Evolutionary conservation across 73 alveolate genomes (phyloP).

Genomic region (Paramecium biaurelia): DNA sequence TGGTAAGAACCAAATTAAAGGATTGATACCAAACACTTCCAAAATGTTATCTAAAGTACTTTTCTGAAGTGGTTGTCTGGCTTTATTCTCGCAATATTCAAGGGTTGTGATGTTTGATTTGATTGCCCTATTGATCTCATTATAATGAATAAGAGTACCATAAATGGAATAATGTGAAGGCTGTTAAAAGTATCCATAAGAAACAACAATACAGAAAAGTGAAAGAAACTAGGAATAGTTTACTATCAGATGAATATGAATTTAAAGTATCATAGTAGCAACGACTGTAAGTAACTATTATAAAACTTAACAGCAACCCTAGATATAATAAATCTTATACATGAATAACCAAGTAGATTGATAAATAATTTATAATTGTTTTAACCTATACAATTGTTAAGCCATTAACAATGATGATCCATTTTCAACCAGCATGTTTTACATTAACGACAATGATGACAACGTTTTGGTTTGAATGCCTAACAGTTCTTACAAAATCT

Average conservation of each 20-base stretch:
- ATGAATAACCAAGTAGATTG: conserved; percentile 29
- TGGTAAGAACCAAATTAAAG: conserved; percentile 60
- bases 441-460: conserved; percentile 79
- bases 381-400: conserved; percentile 76
- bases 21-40: conserved; percentile 64
- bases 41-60: not conserved
- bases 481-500: conserved; percentile 63
- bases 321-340: not conserved
- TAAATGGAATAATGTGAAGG: conserved; percentile 53
- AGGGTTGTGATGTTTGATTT: conserved; percentile 47
- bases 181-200: conserved; percentile 20
- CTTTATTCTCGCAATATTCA: conserved; percentile 62
- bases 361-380: conserved; percentile 67
- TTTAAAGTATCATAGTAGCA: conserved; percentile 14
- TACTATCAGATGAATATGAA: not conserved
- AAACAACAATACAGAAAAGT: conserved; percentile 16
- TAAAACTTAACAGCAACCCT: not conserved
- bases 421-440: conserved; percentile 72
- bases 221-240: conserved; percentile 2
- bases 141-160: conserved; percentile 17
- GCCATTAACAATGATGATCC: conserved; percentile 85
- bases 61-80: conserved; percentile 6
- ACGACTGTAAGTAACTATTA: not conserved
- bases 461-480: conserved; percentile 62
- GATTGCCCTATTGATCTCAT: conserved; percentile 29